Conservation (phyloP, 257 asterid species). For the Mentha longifolia region DNA sequence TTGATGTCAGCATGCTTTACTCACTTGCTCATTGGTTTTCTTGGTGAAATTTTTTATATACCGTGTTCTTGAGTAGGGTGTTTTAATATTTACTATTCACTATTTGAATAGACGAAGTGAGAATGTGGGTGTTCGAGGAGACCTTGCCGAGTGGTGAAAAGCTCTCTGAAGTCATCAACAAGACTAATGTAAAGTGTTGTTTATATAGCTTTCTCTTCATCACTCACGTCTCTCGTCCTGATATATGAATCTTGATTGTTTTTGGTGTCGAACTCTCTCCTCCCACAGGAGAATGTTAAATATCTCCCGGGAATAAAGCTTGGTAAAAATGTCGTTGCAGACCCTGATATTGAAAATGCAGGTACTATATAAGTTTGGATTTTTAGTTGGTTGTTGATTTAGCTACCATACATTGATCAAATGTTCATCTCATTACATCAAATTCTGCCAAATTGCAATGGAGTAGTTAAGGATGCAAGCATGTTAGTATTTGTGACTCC, state of each 20-base stretch:
- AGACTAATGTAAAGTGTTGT: conserved; percentile 50
- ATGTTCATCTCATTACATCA: not conserved
- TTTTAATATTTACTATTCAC: not conserved
- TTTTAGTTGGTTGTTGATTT: not conserved
- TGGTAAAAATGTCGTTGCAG: conserved; percentile 82
- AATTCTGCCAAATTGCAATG: conserved; percentile 9
- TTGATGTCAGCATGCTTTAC: not conserved
- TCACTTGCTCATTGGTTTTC: not conserved
- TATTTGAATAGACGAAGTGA: conserved; percentile 64
- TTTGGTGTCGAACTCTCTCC: not conserved
- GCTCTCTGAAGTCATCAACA: conserved; percentile 73
- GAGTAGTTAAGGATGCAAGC: conserved; percentile 73
- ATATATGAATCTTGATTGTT: not conserved
- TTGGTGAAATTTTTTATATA: not conserved
- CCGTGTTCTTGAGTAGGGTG: not conserved
- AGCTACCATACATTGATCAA: conserved; percentile 14
- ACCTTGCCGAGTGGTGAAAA: conserved; percentile 64
- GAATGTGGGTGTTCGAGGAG: conserved; percentile 93
- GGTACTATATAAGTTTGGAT: conserved; percentile 36
- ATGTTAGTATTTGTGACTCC: conserved; percentile 96
- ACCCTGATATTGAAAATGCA: conserved; percentile 80
- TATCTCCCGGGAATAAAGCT: conserved; percentile 87
- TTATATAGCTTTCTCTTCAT: conserved; percentile 14
- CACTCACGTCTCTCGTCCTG: not conserved
- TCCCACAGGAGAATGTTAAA: conserved; percentile 79